Percentiles rank a stretch among this genome's conserved stretches.
Evolutionary conservation across 768 basidiomycete genomes (phyloP).

Genomic region (Hygrocybe punicea): DNA sequence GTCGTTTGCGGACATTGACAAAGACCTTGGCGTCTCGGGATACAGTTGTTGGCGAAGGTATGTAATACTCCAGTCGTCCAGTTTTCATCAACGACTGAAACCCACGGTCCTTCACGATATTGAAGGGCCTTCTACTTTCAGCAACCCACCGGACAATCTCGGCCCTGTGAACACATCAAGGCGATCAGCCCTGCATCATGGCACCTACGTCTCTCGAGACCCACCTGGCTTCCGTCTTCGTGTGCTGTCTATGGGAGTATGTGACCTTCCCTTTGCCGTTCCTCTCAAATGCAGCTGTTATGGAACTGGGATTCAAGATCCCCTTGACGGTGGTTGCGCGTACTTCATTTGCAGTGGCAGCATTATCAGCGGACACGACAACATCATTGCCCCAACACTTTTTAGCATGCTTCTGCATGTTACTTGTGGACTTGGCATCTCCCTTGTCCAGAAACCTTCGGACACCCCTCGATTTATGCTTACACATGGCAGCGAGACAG

Average conservation of each 20-base stretch:
- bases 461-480: conserved; percentile 8
- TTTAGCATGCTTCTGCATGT: conserved; percentile 29
- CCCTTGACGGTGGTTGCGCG: conserved; percentile 4
- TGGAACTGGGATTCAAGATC: conserved; percentile 15
- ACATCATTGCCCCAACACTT: conserved; percentile 33
- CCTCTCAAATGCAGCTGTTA: conserved; percentile 29
- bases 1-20: conserved; percentile 7
- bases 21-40: conserved; percentile 34
- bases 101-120: too few relatives aligned
- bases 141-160: conserved; percentile 36
- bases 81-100: too few relatives aligned
- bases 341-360: conserved; percentile 3
- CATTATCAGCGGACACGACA: conserved; percentile 12
- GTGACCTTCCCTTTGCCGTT: conserved; percentile 29
- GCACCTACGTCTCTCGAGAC: background rate
- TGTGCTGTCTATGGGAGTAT: conserved; percentile 28
- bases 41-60: conserved; percentile 32
- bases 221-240: conserved; percentile 24
- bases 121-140: conserved; percentile 31
- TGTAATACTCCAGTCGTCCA: conserved; percentile 25
- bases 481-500: conserved; percentile 23
- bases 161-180: conserved; percentile 15
- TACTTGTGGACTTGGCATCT: conserved; percentile 25
- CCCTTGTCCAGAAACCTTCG: conserved; percentile 20
- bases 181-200: background rate